Evolutionary conservation across 108 stramenopile species (phyloP), one percentile per base, ranked within the genome.

Genomic region (Nannochloropsis granulata): DNA sequence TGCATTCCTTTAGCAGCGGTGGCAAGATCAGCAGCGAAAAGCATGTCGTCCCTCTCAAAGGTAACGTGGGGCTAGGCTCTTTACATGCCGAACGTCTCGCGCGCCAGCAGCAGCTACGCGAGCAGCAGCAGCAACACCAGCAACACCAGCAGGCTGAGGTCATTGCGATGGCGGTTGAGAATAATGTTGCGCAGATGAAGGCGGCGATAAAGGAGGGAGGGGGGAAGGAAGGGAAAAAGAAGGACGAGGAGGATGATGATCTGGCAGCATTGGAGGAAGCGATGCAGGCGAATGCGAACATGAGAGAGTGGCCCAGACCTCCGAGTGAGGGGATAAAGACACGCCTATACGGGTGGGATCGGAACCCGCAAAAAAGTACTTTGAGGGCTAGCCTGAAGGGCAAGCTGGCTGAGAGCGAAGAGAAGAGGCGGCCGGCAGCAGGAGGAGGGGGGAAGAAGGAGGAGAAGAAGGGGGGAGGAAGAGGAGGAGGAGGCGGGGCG

Each of bases 261-360:
- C 23, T 88, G 80, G 83, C 87, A 42, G 81, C 84, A 16, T 84
- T 88, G 25, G 87, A 88, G 26, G 43, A 78, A 25, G 84, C 84
- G 84, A 88, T 88, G 19, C 81, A 81, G 80, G 43, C 24, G 25
- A 14, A 82, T 23, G 56, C 56, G 7, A 71, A 71, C n/a, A n/a
- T 71, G 7, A 16, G n/a, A n/a, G 56, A 16, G 2, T 71, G 56
- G 56, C 56, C 56, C n/a, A 16, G 56, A n/a, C 56, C 56, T 16
- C 56, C 56, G 56, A 71, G 56, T n/a, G 56, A 71, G 56, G 56
- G 21, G 56, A 71, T n/a, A 5, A 71, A n/a, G 10, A n/a, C 16
- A n/a, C 56, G 56, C 21, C 56, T 71, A 10, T 71, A 71, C n/a
- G 56, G 56, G 56, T 71, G 56, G 56, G 10, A 71, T n/a, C 56